Conservation (phyloP, 2,329 filamentous ascomycete species). For the Piedraia hortae region DNA sequence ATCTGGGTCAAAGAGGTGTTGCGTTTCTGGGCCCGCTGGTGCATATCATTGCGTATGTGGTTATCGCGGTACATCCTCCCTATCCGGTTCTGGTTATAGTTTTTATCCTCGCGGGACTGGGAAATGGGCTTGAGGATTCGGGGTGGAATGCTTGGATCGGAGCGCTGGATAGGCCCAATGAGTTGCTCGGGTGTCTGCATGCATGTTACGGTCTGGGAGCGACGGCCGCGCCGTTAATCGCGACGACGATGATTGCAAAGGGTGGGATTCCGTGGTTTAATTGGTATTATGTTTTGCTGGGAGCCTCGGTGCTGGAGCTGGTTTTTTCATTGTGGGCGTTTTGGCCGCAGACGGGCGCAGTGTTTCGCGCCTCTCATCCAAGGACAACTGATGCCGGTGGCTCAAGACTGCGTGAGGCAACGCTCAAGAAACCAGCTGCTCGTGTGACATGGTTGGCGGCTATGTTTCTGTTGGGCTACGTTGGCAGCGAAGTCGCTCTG, state of each 20-base stretch:
- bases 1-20: conserved; percentile 41
- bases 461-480: conserved; percentile 49
- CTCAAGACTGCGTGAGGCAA: conserved; percentile 23
- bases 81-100: conserved; percentile 38
- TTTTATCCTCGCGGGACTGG: conserved; percentile 39
- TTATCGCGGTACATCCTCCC: conserved; percentile 38
- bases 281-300: conserved; percentile 54
- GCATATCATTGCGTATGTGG: conserved; percentile 36
- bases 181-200: conserved; percentile 46
- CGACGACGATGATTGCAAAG: conserved; percentile 44
- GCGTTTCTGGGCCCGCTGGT: conserved; percentile 34
- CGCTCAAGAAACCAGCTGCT: conserved; percentile 19
- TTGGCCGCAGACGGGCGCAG: conserved; percentile 31
- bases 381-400: conserved; percentile 18
- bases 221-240: conserved; percentile 39
- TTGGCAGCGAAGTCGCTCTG: conserved; percentile 49
- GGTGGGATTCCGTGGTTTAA: conserved; percentile 35
- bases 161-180: conserved; percentile 45
- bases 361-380: conserved; percentile 26
- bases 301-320: conserved; percentile 28
- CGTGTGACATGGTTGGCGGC: conserved; percentile 46
- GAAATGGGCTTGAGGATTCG: conserved; percentile 39
- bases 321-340: conserved; percentile 27
- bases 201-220: conserved; percentile 46
- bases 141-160: conserved; percentile 37